phyloP scores from a whole-genome alignment of 2,329 filamentous ascomycete genomes.

The Didymella sp. region DNA sequence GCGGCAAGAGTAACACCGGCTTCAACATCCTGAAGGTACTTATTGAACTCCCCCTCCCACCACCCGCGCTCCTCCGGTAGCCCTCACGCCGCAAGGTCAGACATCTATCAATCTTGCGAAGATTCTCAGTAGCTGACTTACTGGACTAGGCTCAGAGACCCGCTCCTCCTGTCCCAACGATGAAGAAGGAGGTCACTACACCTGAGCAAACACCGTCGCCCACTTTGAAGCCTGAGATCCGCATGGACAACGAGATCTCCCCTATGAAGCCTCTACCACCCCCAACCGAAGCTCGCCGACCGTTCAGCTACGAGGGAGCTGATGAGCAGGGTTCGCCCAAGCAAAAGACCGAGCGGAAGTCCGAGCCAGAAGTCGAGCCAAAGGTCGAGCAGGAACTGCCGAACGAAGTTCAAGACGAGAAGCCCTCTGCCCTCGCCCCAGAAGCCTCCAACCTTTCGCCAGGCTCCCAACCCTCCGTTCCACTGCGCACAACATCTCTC shows the following conservation, averaged over 20 bases:
- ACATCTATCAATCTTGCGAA: background rate
- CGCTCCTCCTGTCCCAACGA: constrained; percentile 27
- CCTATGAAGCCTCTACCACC: constrained; percentile 32
- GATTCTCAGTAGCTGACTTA: background rate
- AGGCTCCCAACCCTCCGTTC: constrained; percentile 1
- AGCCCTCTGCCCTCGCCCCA: background rate
- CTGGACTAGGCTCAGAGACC: constrained; percentile 29
- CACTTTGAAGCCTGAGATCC: constrained; percentile 26
- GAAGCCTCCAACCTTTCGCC: background rate
- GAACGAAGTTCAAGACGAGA: background rate
- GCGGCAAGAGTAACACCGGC: constrained; percentile 49
- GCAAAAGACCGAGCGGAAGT: background rate
- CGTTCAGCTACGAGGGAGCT: constrained; percentile 39
- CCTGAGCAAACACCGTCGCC: constrained; percentile 43
- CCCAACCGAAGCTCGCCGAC: constrained; percentile 25
- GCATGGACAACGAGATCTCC: constrained; percentile 28
- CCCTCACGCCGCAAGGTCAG: constrained; percentile 8
- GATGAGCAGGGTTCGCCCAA: constrained; percentile 8
- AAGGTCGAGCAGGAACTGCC: background rate
- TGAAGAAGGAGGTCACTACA: constrained; percentile 33
- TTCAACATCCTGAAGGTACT: constrained; percentile 49
- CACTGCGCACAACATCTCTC: constrained; percentile 21
- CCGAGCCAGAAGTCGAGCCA: background rate
- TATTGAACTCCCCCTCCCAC: constrained; percentile 33
- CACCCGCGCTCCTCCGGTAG: constrained; percentile 33